These are phyloP conservation scores for Wickerhamiella occidentalis DNA, from an alignment of 805 yeast genomes.

Conservation along the genomic window DNA sequence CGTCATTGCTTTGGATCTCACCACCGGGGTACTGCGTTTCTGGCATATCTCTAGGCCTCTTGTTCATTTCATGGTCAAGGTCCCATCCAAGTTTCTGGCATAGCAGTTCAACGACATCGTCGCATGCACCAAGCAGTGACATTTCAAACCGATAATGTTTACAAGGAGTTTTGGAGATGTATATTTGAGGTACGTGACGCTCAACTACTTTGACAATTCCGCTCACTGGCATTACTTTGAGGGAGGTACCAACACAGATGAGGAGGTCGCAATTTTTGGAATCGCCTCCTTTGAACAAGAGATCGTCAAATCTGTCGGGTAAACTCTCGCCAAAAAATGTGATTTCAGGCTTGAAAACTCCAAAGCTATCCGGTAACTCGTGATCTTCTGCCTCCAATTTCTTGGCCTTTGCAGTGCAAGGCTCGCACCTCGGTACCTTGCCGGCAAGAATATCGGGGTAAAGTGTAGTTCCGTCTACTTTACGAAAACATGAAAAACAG, in stretches of 20 bases:
- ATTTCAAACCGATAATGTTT: slow-evolving; percentile 70
- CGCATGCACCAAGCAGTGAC: slow-evolving; percentile 66
- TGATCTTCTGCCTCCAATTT: slow-evolving; percentile 23
- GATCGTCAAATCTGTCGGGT: slow-evolving; percentile 55
- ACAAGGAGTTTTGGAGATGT: slow-evolving; percentile 67
- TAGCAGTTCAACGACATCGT: slow-evolving; percentile 61
- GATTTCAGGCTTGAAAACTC: slow-evolving; percentile 85
- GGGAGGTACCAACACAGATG: slow-evolving; percentile 78
- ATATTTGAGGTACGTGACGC: slow-evolving; percentile 65
- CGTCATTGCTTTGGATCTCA: slow-evolving; percentile 19
- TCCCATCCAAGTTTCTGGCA: slow-evolving; percentile 48
- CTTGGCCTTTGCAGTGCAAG: slow-evolving; percentile 38
- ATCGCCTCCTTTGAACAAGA: slow-evolving; percentile 38
- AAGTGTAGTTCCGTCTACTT: slow-evolving; percentile 53
- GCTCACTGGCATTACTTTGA: slow-evolving; percentile 85
- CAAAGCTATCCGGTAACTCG: slow-evolving; percentile 37
- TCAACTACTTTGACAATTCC: slow-evolving; percentile 70
- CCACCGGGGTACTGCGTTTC: slow-evolving; percentile 22
- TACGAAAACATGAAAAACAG: slow-evolving; percentile 62
- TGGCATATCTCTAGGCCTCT: slow-evolving; percentile 21
- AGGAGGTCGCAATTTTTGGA: slow-evolving; percentile 59
- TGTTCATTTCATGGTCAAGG: slow-evolving; percentile 43
- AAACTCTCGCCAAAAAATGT: slow-evolving; percentile 82
- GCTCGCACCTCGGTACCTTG: slow-evolving; percentile 61
- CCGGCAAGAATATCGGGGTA: slow-evolving; percentile 46